These are phyloP conservation scores for Nakazawaea wickerhamii DNA, from an alignment of 805 yeast species.

Conservation along the genomic window DNA sequence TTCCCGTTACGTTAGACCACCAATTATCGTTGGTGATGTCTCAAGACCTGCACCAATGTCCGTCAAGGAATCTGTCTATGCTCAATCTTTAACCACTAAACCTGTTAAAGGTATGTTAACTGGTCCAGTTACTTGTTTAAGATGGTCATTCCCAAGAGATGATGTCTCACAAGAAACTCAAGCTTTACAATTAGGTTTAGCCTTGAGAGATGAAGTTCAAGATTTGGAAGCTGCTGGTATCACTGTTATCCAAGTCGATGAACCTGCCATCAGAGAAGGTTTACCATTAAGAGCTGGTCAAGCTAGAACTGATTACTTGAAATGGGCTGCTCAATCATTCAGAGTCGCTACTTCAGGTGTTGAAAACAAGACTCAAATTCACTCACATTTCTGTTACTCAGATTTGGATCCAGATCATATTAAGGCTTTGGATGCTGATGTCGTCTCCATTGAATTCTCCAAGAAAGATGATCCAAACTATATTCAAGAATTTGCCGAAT, in stretches of 20 bases:
- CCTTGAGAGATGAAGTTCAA: constrained; percentile 96
- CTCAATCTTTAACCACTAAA: constrained; percentile 91
- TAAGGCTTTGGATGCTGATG: constrained; percentile 99
- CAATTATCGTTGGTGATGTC: constrained; percentile 97
- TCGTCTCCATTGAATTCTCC: constrained; percentile 98
- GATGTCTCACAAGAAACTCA: constrained; percentile 90
- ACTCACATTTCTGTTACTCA: constrained; percentile 99
- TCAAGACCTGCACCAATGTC: constrained; percentile 98
- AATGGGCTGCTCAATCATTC: constrained; percentile 99
- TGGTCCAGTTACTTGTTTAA: constrained; percentile 98
- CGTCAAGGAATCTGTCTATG: constrained; percentile 98
- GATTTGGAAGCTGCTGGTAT: constrained; percentile 99
- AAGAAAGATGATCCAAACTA: constrained; percentile 99
- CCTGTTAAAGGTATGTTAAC: constrained; percentile 99
- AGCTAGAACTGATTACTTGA: constrained; percentile 93
- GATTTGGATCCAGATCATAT: constrained; percentile 99
- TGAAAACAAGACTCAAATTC: constrained; percentile 90
- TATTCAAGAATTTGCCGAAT: constrained; percentile 94
- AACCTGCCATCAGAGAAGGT: constrained; percentile 99
- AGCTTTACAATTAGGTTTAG: constrained; percentile 94
- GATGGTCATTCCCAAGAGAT: constrained; percentile 99
- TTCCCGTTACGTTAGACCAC: constrained; percentile 99
- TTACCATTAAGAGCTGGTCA: constrained; percentile 97
- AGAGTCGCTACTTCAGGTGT: constrained; percentile 99
- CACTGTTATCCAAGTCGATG: constrained; percentile 97